Evolutionary conservation across 345 rosid species (phyloP).

Genomic region (Citropsis articulata): DNA sequence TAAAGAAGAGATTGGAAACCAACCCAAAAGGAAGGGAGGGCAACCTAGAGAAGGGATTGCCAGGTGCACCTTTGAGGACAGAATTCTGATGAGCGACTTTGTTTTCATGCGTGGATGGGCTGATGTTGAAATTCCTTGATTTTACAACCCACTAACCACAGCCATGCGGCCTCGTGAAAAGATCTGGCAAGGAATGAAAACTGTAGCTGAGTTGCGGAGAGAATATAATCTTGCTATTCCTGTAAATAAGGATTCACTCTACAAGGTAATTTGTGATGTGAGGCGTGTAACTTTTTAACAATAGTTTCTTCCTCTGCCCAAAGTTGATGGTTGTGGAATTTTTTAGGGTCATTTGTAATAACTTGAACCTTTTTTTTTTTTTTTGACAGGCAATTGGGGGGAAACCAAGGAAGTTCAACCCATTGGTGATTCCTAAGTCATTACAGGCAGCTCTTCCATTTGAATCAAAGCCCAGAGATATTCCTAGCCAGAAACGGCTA

Average conservation of each 20-base stretch:
- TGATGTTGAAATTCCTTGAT: constrained; percentile 39
- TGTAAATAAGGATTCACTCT: constrained; percentile 76
- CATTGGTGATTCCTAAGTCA: constrained; percentile 68
- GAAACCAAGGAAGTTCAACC: constrained; percentile 65
- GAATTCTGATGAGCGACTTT: constrained; percentile 69
- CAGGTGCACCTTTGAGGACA: constrained; percentile 97
- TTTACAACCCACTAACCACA: constrained; percentile 80
- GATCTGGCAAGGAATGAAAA: constrained; percentile 93
- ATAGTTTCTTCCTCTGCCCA: background rate
- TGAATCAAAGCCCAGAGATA: constrained; percentile 77
- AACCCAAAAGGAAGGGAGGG: constrained; percentile 60
- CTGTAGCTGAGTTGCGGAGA: constrained; percentile 76
- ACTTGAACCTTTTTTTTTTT: background rate
- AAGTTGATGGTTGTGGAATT: background rate
- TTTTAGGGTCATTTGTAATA: background rate
- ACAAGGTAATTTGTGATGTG: constrained; percentile 53
- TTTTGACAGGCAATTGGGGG: constrained; percentile 66
- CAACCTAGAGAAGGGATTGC: constrained; percentile 74
- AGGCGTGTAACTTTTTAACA: background rate
- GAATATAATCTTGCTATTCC: constrained; percentile 67
- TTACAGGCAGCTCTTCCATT: constrained; percentile 78
- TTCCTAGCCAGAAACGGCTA: constrained; percentile 42
- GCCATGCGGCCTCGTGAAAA: constrained; percentile 77
- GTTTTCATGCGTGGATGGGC: too few relatives aligned
- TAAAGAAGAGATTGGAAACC: constrained; percentile 74